Evolutionary conservation across 2,329 filamentous ascomycete genomes (phyloP), one percentile per base, ranked within the genome.

Genomic region (Fusarium miscanthi): DNA sequence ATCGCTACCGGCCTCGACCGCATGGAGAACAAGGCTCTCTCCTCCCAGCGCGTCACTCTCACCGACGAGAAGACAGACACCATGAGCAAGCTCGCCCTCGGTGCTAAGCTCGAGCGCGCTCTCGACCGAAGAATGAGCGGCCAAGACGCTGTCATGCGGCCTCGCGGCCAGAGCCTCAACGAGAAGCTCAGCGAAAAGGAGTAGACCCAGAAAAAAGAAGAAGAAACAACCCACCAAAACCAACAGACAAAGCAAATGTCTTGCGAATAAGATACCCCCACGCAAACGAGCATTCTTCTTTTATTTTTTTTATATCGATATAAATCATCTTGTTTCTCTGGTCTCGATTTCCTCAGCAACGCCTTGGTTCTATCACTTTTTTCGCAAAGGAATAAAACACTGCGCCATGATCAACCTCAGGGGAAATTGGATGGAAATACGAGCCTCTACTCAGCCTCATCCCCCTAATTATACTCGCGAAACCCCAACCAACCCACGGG

Each of bases 81-180:
- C 80, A 86, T 97, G 82, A 91, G 90, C 85, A 97, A 97, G 85
- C 88, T 97, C 65, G 94, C 94, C 41, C 88, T 97, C 58, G 93
- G 94, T 52, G 94, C 94, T 68, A 97, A 97, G 85, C 89, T 97
- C 43, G 94, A 97, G 81, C 91, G 95, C 68, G 94, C 95, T 27
- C 89, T 98, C 61, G 92, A 92, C 75, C 88, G 94, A 74, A 90
- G 95, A 78, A 96, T 97, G 94, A 92, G 89, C 33, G 85, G 93
- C 75, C 95, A 98, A 82, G 95, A 98, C 78, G 95, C 95, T 74
- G 91, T 93, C 81, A 95, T 96, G 87, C 90, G 92, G 72, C 89
- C 86, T 27, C 82, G 85, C 37, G 78, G 80, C 57, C 80, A 83
- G 76, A 83, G 78, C 56, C 74, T 80, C 33, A 77, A 75, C 69